Evolutionary conservation across 768 basidiomycete genomes (phyloP).

Genomic region (Epithele typhae): DNA sequence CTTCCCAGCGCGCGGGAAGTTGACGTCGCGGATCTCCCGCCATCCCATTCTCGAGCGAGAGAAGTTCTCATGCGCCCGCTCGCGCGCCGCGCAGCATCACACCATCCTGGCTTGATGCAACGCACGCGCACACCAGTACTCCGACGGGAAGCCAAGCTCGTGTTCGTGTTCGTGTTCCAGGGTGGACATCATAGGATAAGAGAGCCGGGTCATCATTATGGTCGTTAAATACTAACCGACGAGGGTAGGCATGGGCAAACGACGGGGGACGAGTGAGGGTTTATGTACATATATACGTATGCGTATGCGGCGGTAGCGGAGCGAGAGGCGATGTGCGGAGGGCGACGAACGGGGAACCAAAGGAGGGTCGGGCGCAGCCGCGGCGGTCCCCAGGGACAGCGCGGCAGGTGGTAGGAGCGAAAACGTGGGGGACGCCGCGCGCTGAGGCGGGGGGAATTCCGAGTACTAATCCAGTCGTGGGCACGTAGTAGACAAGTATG

Average conservation of each 20-base stretch:
- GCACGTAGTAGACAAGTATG: neutral
- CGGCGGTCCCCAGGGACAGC: too few species aligned
- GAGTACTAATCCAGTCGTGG: neutral
- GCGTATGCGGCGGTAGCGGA: neutral
- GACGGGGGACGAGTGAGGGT: neutral
- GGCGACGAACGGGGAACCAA: neutral
- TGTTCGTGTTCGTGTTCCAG: too few species aligned
- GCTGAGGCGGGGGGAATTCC: neutral
- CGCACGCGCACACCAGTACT: too few species aligned
- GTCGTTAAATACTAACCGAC: slow-evolving; percentile 19
- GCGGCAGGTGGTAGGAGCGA: slow-evolving; percentile 7
- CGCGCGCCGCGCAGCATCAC: too few species aligned
- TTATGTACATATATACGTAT: slow-evolving; percentile 11
- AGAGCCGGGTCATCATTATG: slow-evolving; percentile 14
- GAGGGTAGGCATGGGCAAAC: neutral
- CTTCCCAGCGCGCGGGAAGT: too few species aligned
- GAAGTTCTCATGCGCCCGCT: too few species aligned
- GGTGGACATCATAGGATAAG: slow-evolving; percentile 14
- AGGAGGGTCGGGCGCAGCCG: slow-evolving; percentile 14
- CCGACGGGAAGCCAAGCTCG: too few species aligned
- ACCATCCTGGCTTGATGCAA: too few species aligned
- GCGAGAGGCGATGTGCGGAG: neutral
- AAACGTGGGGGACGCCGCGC: neutral
- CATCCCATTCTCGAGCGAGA: too few species aligned
- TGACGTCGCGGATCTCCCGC: too few species aligned